Evolutionary conservation across 805 yeast species (phyloP).

Genomic region (Metschnikowia sp.): DNA sequence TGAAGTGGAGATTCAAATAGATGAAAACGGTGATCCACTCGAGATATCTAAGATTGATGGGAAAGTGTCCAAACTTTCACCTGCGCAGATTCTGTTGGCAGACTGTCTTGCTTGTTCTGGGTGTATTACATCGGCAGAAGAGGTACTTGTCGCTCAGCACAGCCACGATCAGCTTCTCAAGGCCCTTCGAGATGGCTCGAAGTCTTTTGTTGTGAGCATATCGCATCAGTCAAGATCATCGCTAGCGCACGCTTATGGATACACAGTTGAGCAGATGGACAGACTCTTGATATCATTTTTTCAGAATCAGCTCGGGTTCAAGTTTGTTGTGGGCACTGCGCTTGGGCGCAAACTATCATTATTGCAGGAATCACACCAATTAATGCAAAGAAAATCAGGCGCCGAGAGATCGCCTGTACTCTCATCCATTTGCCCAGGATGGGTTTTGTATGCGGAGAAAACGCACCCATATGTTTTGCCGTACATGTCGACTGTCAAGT

Average conservation of each 20-base stretch:
- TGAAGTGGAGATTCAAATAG: conserved; percentile 52
- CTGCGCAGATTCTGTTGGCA: conserved; percentile 84
- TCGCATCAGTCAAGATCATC: conserved; percentile 87
- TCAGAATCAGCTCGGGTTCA: conserved; percentile 59
- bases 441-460: conserved; percentile 93
- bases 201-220: conserved; percentile 65
- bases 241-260: conserved; percentile 61
- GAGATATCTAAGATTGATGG: conserved; percentile 68
- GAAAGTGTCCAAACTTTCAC: conserved; percentile 48
- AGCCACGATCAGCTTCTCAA: conserved; percentile 75
- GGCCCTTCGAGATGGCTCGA: conserved; percentile 40
- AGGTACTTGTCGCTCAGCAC: conserved; percentile 85
- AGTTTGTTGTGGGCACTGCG: conserved; percentile 78
- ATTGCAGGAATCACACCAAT: conserved; percentile 36
- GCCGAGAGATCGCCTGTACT: conserved; percentile 46
- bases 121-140: conserved; percentile 97
- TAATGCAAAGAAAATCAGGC: conserved; percentile 42
- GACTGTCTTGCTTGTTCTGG: conserved; percentile 98
- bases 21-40: conserved; percentile 54
- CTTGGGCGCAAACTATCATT: conserved; percentile 72
- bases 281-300: conserved; percentile 56
- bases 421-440: conserved; percentile 88
- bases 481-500: conserved; percentile 66
- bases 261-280: conserved; percentile 58
- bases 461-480: conserved; percentile 86